These are phyloP conservation scores for Solanum chaucha DNA, from an alignment of 257 asterid species.

Conservation along the genomic window DNA sequence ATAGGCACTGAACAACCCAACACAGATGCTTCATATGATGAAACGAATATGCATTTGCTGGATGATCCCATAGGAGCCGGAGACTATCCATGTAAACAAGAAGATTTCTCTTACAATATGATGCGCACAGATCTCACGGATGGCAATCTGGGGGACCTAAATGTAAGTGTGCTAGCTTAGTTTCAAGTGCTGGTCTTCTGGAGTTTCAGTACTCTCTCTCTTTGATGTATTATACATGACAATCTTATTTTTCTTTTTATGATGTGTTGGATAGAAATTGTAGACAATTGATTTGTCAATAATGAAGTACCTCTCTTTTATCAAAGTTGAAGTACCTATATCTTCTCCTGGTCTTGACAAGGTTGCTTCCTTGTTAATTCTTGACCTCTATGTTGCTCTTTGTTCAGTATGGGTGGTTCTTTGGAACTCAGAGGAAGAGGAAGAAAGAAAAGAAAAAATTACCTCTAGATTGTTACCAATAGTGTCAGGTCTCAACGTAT, in stretches of 20 bases:
- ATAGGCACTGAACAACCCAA: constrained; percentile 20
- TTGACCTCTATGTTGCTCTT: background rate
- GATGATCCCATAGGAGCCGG: constrained; percentile 24
- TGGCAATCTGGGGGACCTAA: constrained; percentile 28
- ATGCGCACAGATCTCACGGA: constrained; percentile 32
- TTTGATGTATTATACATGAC: background rate
- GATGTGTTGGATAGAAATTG: background rate
- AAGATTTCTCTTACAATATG: constrained; percentile 24
- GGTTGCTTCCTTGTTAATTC: background rate
- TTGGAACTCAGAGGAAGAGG: background rate
- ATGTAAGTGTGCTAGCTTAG: constrained; percentile 29
- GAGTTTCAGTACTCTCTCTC: background rate
- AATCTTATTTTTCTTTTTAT: background rate
- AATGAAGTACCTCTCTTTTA: background rate
- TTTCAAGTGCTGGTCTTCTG: background rate
- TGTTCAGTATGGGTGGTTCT: background rate
- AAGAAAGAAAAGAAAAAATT: background rate
- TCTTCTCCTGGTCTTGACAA: background rate
- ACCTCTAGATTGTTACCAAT: background rate
- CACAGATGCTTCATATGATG: constrained; percentile 14
- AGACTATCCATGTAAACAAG: constrained; percentile 22
- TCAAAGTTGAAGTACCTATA: background rate
- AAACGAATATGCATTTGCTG: constrained; percentile 13
- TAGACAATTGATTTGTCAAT: background rate
- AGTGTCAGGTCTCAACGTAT: background rate